Conservation (phyloP, 306 rosid genomes). For the Sophora flavescens region DNA sequence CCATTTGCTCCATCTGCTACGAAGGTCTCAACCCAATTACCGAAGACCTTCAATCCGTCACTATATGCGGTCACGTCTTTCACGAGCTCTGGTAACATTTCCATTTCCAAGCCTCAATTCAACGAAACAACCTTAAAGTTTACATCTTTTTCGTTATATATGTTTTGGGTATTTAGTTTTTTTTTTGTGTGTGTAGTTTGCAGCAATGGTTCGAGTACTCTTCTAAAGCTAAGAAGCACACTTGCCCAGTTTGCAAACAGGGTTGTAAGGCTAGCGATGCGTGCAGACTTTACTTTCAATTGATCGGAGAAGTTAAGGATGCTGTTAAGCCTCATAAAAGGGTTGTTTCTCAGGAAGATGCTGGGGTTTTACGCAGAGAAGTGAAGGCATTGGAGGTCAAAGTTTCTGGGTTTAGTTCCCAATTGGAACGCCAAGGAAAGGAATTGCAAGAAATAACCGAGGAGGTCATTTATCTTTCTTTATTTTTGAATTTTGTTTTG, state of each 20-base stretch:
- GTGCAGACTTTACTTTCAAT: slow-evolving; percentile 88
- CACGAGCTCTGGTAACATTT: slow-evolving; percentile 86
- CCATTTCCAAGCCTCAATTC: background rate
- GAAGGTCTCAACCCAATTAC: no score
- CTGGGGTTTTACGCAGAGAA: slow-evolving; percentile 63
- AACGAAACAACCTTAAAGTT: slow-evolving; percentile 1
- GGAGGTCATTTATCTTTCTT: no score
- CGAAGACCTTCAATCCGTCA: no score
- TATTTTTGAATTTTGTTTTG: no score
- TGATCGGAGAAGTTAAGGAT: slow-evolving; percentile 68
- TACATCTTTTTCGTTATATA: slow-evolving; percentile 19
- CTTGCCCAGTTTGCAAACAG: slow-evolving; percentile 95
- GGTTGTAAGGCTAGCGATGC: slow-evolving; percentile 56
- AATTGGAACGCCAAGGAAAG: slow-evolving; percentile 61
- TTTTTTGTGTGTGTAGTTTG: slow-evolving; percentile 57
- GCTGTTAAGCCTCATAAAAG: slow-evolving; percentile 49
- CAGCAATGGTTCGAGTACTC: slow-evolving; percentile 98
- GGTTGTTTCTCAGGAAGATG: slow-evolving; percentile 52
- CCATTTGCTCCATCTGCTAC: no score
- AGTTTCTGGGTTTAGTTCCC: slow-evolving; percentile 64
- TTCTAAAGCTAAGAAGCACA: slow-evolving; percentile 67
- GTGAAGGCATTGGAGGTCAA: slow-evolving; percentile 68
- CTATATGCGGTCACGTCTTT: slow-evolving; percentile 98
- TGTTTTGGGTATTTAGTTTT: background rate
- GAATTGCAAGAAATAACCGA: no score